Base-by-base conservation (phyloP, 345 rosid species). In the Moricandia arvensis region DNA sequence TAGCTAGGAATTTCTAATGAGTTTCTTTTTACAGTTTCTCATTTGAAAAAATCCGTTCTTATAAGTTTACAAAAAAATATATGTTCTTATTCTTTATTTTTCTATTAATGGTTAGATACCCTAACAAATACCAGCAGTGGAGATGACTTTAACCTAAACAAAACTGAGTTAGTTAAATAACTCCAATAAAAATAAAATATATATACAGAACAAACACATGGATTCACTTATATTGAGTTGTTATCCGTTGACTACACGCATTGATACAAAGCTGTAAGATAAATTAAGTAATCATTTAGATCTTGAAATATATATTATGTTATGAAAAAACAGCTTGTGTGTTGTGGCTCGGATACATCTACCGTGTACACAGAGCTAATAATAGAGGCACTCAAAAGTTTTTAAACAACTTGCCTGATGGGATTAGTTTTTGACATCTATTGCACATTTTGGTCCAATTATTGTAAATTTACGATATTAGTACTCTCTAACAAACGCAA, bases 261-360 rank as follows among this genome's bases (percentile, higher is more conserved):
- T 71, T 59, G 62, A 58, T 75, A 49, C 43, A 65, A 66, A 77
- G 80, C 67, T 77, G 72, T 77, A 71, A 71, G 57, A 65, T 77
- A 43, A 24, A 65, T 47, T 30, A 65, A 77, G 60, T 70, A 63
- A 41, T 70, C 24, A 31, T 58, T 13, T 7, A 30, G 31, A 76
- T 63, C 24, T 21, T 70, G 17, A 30, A 33, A 58, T 31, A 26
- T 21, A 15, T 59, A 65, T 45, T 59, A 66, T 66, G 73, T 59
- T 49, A 34, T 16, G 51, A 61, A 49, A 49, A 35, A 76, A 77
- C 73, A 66, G 73, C 73, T 47, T 78, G 73, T 66, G 77, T 63
- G 69, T 66, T 78, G 68, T 66, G 81, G 68, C n/a, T 49, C 63
- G 17, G 35, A 59, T 59, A 51, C 64, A 72, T 66, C 64, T 72